Evolutionary conservation across 331 rosid genomes (phyloP).

Genomic region (Pyracantha coccinea): DNA sequence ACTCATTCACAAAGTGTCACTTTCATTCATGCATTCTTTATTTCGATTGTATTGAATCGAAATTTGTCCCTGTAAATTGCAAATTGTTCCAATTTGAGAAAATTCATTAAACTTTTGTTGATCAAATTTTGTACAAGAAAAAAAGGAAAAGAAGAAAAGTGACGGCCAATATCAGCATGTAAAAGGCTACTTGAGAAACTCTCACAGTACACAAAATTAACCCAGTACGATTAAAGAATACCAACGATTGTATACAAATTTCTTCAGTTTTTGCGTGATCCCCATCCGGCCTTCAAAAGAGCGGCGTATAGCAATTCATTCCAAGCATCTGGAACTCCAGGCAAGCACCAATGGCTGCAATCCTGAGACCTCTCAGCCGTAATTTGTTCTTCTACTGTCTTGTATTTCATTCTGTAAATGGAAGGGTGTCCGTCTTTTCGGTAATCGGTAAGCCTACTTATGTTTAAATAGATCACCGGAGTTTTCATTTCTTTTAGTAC

Average conservation of each 20-base stretch:
- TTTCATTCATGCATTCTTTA: too few relatives aligned
- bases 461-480: constrained; percentile 69
- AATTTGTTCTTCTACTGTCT: constrained; percentile 35
- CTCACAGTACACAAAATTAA: neutral
- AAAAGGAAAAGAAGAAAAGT: too few relatives aligned
- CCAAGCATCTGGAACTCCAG: constrained; percentile 98
- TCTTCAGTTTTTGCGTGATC: constrained; percentile 31
- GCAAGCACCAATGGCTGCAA: constrained; percentile 99
- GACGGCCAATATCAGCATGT: neutral
- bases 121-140: too few relatives aligned
- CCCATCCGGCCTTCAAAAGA: constrained; percentile 47
- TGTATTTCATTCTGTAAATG: constrained; percentile 63
- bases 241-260: neutral
- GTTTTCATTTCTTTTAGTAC: constrained; percentile 62
- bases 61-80: too few relatives aligned
- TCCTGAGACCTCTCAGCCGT: constrained; percentile 66
- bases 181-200: neutral
- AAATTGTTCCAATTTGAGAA: too few relatives aligned
- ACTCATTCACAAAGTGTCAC: too few relatives aligned
- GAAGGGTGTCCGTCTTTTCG: constrained; percentile 95
- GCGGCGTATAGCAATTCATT: constrained; percentile 71
- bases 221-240: neutral
- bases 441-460: constrained; percentile 76
- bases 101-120: too few relatives aligned
- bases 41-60: too few relatives aligned